phyloP scores from a whole-genome alignment of 768 basidiomycete genomes.

The Podaxis carcinomalis region DNA sequence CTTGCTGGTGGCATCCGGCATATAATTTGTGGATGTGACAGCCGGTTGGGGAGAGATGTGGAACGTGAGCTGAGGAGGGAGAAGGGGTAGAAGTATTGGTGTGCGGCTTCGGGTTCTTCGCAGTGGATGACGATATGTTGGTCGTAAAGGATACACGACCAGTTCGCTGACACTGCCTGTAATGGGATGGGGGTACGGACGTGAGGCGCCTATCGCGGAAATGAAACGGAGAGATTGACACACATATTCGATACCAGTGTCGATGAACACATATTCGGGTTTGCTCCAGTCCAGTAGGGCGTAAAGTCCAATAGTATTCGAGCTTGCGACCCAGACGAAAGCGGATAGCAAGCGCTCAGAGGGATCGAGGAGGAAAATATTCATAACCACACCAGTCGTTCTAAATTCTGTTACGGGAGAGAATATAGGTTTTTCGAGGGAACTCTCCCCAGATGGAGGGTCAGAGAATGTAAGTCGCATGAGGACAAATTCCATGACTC shows the following conservation, averaged over 20 bases:
- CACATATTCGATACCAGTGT: conserved; percentile 72
- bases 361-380: conserved; percentile 71
- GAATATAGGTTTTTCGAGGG: conserved; percentile 42
- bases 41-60: conserved; percentile 20
- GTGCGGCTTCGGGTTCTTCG: conserved; percentile 62
- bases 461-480: conserved; percentile 64
- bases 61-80: conserved; percentile 33
- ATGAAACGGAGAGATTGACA: conserved; percentile 23
- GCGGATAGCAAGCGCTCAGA: conserved; percentile 55
- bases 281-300: conserved; percentile 64
- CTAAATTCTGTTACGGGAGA: conserved; percentile 58
- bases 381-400: conserved; percentile 69
- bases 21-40: conserved; percentile 36
- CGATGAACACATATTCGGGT: conserved; percentile 64
- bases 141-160: conserved; percentile 72
- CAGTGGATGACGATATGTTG: conserved; percentile 68
- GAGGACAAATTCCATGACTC: conserved; percentile 67
- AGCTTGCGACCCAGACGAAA: conserved; percentile 61
- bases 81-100: conserved; percentile 67
- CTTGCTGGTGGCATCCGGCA: conserved; percentile 37
- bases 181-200: not conserved
- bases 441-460: conserved; percentile 35
- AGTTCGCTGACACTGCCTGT: conserved; percentile 65
- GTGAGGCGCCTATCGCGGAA: not conserved
- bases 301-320: conserved; percentile 57